Evolutionary conservation across 768 basidiomycete genomes (phyloP).

Genomic region (Fibroporia radiculosa): DNA sequence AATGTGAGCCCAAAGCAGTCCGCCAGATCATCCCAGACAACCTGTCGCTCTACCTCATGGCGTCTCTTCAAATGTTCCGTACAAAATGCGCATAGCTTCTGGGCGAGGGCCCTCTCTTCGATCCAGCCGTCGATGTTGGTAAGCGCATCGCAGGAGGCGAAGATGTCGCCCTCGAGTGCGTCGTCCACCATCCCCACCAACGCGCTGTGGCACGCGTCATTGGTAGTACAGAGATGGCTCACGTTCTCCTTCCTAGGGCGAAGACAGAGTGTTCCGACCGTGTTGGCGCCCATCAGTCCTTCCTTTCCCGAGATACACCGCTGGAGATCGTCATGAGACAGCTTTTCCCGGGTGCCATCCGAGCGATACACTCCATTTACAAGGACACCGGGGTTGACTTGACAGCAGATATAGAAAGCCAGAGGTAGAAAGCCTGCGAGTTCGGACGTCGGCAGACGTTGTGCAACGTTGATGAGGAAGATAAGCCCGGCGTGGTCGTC

Average conservation of each 20-base stretch:
- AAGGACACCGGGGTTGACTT: slow-evolving; percentile 8
- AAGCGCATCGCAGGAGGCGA: background rate
- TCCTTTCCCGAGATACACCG: slow-evolving; percentile 6
- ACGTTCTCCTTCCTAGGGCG: background rate
- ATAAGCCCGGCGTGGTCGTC: background rate
- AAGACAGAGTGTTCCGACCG: background rate
- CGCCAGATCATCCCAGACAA: background rate
- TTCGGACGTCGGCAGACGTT: background rate
- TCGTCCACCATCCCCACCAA: background rate
- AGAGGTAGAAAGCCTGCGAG: slow-evolving; percentile 8
- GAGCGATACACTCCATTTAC: slow-evolving; percentile 4
- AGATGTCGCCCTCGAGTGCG: slow-evolving; percentile 1
- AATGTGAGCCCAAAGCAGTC: background rate
- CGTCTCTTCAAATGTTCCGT: background rate
- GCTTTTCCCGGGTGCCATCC: slow-evolving; percentile 7
- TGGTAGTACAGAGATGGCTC: background rate
- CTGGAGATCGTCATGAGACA: slow-evolving; percentile 5
- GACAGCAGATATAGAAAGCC: slow-evolving; percentile 15
- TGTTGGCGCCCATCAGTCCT: background rate
- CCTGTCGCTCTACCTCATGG: background rate
- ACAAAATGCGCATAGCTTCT: background rate
- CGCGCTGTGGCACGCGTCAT: background rate
- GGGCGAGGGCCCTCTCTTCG: background rate
- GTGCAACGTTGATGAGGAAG: slow-evolving; percentile 1
- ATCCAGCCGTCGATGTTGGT: background rate